Evolutionary conservation across 306 rosid genomes (phyloP).

Genomic region (Cucurbita moschata): DNA sequence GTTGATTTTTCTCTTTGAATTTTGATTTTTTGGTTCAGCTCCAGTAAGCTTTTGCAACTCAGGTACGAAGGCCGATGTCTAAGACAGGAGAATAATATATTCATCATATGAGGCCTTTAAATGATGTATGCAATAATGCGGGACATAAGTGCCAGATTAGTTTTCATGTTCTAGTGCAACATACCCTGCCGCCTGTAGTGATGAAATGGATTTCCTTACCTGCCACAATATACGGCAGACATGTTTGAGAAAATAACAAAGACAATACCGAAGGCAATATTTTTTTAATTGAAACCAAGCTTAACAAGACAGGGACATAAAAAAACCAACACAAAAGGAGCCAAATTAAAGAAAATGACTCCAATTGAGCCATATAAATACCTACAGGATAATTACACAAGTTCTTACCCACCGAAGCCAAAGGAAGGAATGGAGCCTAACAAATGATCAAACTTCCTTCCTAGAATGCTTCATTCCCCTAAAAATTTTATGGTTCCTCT

Average conservation of each 20-base stretch:
- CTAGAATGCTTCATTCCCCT: background rate
- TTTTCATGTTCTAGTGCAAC: conserved; percentile 17
- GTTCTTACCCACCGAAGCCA: background rate
- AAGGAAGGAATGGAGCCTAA: background rate
- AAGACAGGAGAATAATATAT: conserved; percentile 8
- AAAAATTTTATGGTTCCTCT: background rate
- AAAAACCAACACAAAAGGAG: background rate
- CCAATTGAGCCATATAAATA: background rate
- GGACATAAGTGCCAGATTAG: background rate
- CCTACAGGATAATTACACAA: background rate
- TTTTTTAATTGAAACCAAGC: background rate
- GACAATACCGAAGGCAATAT: background rate
- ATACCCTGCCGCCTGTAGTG: conserved; percentile 87
- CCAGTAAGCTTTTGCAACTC: conserved; percentile 81
- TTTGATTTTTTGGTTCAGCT: conserved; percentile 33
- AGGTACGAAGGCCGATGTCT: conserved; percentile 91
- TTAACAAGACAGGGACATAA: background rate
- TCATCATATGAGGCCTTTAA: conserved; percentile 7
- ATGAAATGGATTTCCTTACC: conserved; percentile 75
- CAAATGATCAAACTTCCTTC: background rate
- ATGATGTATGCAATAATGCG: background rate
- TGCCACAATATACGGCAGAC: conserved; percentile 22
- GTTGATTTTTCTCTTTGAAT: conserved; percentile 25
- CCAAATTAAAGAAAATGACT: background rate
- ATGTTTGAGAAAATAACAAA: background rate